These are phyloP conservation scores for Lolium rigidum DNA, from an alignment of 176 grass and related monocot genomes.

Conservation along the genomic window DNA sequence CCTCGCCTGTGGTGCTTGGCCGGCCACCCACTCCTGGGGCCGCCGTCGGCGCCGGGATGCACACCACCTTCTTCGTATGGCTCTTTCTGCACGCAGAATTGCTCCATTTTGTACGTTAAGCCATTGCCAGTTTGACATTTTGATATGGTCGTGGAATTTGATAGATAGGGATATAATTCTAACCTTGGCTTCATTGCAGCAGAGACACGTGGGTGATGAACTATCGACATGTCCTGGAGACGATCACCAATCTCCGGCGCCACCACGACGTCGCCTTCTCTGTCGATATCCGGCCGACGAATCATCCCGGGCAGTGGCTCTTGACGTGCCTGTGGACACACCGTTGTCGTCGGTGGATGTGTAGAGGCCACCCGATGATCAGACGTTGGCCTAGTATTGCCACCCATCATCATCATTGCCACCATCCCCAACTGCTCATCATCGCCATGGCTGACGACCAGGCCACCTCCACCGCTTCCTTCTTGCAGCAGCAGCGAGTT, in stretches of 20 bases:
- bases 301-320: neutral
- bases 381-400: neutral
- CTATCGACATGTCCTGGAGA: conserved; percentile 35
- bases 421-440: conserved; percentile 18
- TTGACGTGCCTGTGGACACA: neutral
- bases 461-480: neutral
- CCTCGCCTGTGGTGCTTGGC: conserved; percentile 66
- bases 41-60: conserved; percentile 77
- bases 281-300: neutral
- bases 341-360: neutral
- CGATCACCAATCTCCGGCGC: conserved; percentile 36
- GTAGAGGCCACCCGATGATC: neutral
- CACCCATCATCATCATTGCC: conserved; percentile 15
- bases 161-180: neutral
- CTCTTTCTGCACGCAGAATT: conserved; percentile 60
- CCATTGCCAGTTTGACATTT: neutral
- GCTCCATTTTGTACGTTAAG: neutral
- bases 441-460: neutral
- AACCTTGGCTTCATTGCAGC: conserved; percentile 42
- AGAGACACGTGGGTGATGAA: conserved; percentile 3
- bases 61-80: conserved; percentile 92
- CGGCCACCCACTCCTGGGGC: conserved; percentile 44
- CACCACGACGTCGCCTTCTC: neutral
- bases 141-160: neutral
- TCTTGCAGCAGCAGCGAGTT: neutral